Percentiles rank a stretch among this genome's conserved stretches.
phyloP scores from a whole-genome alignment of 139 green algal genomes.

The Coccomyxa sp. region DNA sequence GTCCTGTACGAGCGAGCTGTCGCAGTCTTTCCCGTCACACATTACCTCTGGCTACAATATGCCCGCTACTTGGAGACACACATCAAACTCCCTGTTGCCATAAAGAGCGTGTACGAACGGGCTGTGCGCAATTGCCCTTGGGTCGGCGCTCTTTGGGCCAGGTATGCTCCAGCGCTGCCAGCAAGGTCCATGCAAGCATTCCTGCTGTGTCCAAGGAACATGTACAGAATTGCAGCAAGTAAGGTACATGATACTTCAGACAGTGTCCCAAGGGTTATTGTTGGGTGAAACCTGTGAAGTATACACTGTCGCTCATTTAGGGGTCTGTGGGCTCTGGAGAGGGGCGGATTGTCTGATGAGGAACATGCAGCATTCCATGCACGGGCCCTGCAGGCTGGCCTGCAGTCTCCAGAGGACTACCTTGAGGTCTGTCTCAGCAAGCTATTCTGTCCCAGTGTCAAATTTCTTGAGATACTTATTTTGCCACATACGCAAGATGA shows the following conservation, averaged over 20 bases:
- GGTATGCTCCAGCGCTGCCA: neutral
- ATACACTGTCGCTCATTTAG: neutral
- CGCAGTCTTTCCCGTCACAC: slow-evolving; percentile 73
- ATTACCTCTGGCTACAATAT: slow-evolving; percentile 78
- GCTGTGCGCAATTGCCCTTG: slow-evolving; percentile 83
- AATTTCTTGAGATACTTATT: neutral
- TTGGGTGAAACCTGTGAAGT: neutral
- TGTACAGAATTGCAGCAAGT: no score
- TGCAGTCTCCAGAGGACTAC: slow-evolving; percentile 52
- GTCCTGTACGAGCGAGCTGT: slow-evolving; percentile 75
- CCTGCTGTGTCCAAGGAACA: no score
- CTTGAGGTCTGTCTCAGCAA: slow-evolving; percentile 29
- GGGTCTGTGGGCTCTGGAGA: slow-evolving; percentile 9
- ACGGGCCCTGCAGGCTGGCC: slow-evolving; percentile 24
- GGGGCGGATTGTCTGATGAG: neutral
- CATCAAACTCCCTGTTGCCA: slow-evolving; percentile 15
- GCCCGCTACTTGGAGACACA: slow-evolving; percentile 57
- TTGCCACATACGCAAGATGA: neutral
- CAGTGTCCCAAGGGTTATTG: no score
- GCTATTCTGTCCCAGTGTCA: neutral
- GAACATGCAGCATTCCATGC: slow-evolving; percentile 2
- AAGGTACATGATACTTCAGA: no score
- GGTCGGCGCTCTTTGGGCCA: slow-evolving; percentile 67
- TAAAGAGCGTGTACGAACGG: slow-evolving; percentile 51
- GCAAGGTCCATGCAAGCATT: no score